Conservation (phyloP, 306 rosid genomes). For the Cotoneaster glaucophyllus region DNA sequence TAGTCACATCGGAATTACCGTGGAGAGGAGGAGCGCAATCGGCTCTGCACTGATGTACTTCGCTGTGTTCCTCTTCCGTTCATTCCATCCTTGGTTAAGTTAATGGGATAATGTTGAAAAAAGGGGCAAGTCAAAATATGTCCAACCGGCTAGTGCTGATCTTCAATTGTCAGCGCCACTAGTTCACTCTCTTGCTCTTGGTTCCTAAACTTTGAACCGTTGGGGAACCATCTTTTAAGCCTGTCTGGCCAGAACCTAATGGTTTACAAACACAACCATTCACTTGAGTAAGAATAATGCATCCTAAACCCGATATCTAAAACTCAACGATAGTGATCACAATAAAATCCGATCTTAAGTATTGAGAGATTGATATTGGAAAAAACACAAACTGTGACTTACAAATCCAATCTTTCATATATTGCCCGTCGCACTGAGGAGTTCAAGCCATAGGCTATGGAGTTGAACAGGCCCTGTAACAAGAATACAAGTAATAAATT, state of each 20-base stretch:
- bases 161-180: slow-evolving; percentile 47
- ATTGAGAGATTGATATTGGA: background rate
- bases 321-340: background rate
- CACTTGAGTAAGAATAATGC: background rate
- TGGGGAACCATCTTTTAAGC: slow-evolving; percentile 66
- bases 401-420: slow-evolving; percentile 80
- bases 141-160: slow-evolving; percentile 34
- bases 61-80: background rate
- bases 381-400: slow-evolving; percentile 18
- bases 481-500: slow-evolving; percentile 1
- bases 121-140: background rate
- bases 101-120: slow-evolving; percentile 10
- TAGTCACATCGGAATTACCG: slow-evolving; percentile 12
- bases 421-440: slow-evolving; percentile 93
- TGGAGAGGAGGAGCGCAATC: slow-evolving; percentile 1
- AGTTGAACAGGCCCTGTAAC: slow-evolving; percentile 88
- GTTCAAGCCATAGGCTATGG: slow-evolving; percentile 95
- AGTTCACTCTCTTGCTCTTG: slow-evolving; percentile 77
- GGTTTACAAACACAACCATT: slow-evolving; percentile 8
- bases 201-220: slow-evolving; percentile 53
- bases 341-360: background rate
- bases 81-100: slow-evolving; percentile 7
- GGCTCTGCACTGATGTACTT: slow-evolving; percentile 2
- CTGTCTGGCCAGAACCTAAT: slow-evolving; percentile 83
- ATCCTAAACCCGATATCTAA: background rate